These are phyloP conservation scores for Hericium rajendrae DNA, from an alignment of 768 basidiomycete species.

Conservation along the genomic window DNA sequence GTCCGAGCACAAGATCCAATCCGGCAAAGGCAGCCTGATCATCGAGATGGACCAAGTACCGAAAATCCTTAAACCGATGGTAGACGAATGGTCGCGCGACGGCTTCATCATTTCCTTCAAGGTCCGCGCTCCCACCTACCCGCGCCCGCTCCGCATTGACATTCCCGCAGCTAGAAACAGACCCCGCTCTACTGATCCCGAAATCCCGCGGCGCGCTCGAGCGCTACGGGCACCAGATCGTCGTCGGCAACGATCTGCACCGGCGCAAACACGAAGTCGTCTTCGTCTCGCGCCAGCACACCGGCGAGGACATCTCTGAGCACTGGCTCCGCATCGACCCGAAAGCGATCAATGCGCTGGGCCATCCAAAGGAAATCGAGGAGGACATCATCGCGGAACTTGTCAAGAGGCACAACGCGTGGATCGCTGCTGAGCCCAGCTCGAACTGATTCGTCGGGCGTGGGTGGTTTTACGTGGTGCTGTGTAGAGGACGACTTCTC, in stretches of 20 bases:
- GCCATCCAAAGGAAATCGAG: conserved; percentile 71
- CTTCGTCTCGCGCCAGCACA: conserved; percentile 55
- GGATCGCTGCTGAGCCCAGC: conserved; percentile 35
- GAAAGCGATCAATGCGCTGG: conserved; percentile 19
- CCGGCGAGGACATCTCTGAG: conserved; percentile 33
- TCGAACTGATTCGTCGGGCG: not conserved
- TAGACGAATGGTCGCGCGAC: conserved; percentile 85
- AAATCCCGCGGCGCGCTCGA: conserved; percentile 84
- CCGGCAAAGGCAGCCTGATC: conserved; percentile 83
- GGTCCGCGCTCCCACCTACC: conserved; percentile 31
- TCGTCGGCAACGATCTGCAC: conserved; percentile 94
- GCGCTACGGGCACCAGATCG: conserved; percentile 94
- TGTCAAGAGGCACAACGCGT: conserved; percentile 59
- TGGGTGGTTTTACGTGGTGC: no score
- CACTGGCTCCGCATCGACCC: conserved; percentile 56
- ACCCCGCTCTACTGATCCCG: conserved; percentile 70
- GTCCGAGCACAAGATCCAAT: conserved; percentile 99
- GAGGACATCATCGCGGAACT: conserved; percentile 80
- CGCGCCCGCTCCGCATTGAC: not conserved
- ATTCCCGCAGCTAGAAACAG: conserved; percentile 80
- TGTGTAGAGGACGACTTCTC: no score
- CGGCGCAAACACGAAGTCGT: conserved; percentile 88
- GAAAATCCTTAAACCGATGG: conserved; percentile 87
- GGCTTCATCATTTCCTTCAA: conserved; percentile 98
- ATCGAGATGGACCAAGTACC: conserved; percentile 99